Evolutionary conservation across 352 stramenopile genomes (phyloP), one percentile per base, ranked within the genome.

Genomic region (Pythium pectinolyticum): DNA sequence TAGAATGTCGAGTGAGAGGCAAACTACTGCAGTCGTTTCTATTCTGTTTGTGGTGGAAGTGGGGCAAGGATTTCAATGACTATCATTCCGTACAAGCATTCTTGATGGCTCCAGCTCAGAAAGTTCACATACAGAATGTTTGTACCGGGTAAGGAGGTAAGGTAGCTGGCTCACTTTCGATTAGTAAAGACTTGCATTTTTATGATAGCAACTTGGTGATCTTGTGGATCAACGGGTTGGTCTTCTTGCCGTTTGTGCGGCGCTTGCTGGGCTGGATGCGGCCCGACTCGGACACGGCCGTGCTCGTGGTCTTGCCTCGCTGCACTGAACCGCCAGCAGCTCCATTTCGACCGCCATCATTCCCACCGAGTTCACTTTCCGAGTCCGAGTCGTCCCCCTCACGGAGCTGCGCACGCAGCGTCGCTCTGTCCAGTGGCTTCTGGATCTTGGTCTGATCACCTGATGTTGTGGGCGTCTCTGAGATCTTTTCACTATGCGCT

Each of bases 231-330:
- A 68, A n/a, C 8, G 63, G 49, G 46, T 70, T 65, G 9, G 51
- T 70, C 35, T 90, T 90, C 66, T 90, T 90, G 45, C 78, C 81
- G 41, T 90, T 90, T 15, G 81, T 90, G 17, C 81, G 78, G 31
- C 73, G 61, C 53, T 90, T 88, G 69, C 78, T 88, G 11, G 75
- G 75, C 39, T 76, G 57, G 8, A 77, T 28, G 9, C 65, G 65
- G 0, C 46, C 54, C 2, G 57, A 66, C 22, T 70, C 51, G 17
- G 63, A 70, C 8, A 48, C 17, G 17, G 32, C 35, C 3, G 63
- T 61, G 48, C 55, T 65, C 7, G 55, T 45, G 17, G 60, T 63
- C n/a, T n/a, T n/a, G n/a, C n/a, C n/a, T n/a, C n/a, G n/a, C n/a
- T n/a, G n/a, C n/a, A n/a, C n/a, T n/a, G n/a, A n/a, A n/a, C n/a